Evolutionary conservation across 371 early-diverging fungal species (phyloP), one percentile per base, ranked within the genome.

Genomic region (Mortierella sp.): DNA sequence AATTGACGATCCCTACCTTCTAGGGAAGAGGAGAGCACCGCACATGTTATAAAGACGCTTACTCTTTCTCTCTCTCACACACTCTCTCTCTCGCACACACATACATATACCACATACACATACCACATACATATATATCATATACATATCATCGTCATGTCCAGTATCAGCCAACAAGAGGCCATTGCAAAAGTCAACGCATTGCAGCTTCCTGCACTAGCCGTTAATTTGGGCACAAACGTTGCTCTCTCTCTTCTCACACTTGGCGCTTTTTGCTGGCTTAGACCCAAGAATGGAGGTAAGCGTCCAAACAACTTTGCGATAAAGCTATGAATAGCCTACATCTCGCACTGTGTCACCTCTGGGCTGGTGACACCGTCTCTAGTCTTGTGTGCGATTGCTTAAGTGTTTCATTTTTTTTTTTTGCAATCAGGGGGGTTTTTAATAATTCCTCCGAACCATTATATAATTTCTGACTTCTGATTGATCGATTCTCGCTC

Each of bases 231-330:
- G 28, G 88, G 84, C 52, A 88, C 86, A 74, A 89, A 89, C 58
- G 68, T 84, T 32, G 87, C 36, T 5, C 69, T 80, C 50, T 80
- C 81, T 11, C 69, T 84, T 41, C 65, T 87, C 33, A 84, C 88
- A 16, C 83, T 87, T 9, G 87, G 76, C 16, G 85, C 87, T 15
- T 80, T 88, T 38, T 63, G 86, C 40, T 72, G 83, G 60, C 72
- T 89, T 15, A 77, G 89, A 40, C 89, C 89, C 41, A 89, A 77
- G 55, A 87, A 88, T 63, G 84, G 87, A 65, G 76, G 89, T 87
- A 86, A 83, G 74, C 55, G 2, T 43, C 10, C 13, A 55, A 33
- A n/a, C 19, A 13, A 32, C 32, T 16, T 10, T 41, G 22, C 53
- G n/a, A n/a, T n/a, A n/a, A n/a, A n/a, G 53, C 13, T 6, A 50